A percentile compares a stretch with the other conserved stretches of the same genome.
Conservation (phyloP, 257 asterid genomes). For the Thymus mandschuricus region DNA sequence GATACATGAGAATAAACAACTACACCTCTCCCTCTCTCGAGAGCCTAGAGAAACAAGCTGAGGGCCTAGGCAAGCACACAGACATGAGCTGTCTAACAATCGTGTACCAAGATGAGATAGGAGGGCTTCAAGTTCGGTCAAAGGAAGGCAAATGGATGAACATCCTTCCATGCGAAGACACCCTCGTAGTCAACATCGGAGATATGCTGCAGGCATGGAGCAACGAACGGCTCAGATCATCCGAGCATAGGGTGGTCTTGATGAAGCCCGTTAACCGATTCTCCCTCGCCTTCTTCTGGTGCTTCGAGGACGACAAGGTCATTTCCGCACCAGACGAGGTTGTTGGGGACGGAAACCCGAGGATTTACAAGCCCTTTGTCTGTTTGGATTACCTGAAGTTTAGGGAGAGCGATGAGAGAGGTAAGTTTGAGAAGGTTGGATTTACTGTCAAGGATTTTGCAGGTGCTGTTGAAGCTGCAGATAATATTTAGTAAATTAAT, state of each 20-base stretch:
- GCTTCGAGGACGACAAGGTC: conserved; percentile 71
- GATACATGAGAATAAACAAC: conserved; percentile 72
- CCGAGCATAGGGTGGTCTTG: conserved; percentile 70
- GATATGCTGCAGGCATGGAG: conserved; percentile 86
- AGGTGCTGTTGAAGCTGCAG: conserved; percentile 32
- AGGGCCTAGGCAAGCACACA: conserved; percentile 81
- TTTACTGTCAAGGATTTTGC: conserved; percentile 73
- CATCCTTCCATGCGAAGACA: conserved; percentile 58
- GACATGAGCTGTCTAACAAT: conserved; percentile 81
- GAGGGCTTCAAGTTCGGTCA: conserved; percentile 72
- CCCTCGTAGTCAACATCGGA: conserved; percentile 71
- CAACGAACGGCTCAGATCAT: conserved; percentile 61
- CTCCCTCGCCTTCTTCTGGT: conserved; percentile 76
- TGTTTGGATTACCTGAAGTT: conserved; percentile 64
- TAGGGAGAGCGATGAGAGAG: conserved; percentile 60
- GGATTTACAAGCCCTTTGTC: conserved; percentile 57
- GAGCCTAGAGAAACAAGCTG: conserved; percentile 41
- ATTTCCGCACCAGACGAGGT: conserved; percentile 62
- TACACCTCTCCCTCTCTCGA: conserved; percentile 46
- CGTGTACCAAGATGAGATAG: conserved; percentile 64
- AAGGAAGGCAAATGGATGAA: conserved; percentile 65
- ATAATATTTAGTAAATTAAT: conserved; percentile 18
- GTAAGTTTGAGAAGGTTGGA: conserved; percentile 78
- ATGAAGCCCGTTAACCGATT: conserved; percentile 49
- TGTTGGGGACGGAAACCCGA: conserved; percentile 40